A percentile compares a stretch with the other conserved stretches of the same genome.
Conservation (phyloP, 305 asterid species). For the Solanum hybrid region DNA sequence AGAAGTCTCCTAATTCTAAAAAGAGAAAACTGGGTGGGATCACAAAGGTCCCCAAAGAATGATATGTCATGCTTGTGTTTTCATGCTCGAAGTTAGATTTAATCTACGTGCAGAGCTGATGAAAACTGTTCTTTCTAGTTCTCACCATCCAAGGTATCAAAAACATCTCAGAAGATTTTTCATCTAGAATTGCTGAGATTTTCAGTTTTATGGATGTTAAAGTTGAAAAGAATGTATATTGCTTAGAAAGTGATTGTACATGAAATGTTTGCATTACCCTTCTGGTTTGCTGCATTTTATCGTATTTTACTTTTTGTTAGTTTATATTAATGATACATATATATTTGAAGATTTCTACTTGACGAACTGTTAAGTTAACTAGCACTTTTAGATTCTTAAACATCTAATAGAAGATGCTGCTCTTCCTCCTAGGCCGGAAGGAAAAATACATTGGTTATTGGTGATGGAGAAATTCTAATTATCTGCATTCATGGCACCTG, state of each 20-base stretch:
- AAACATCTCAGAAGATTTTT: not conserved
- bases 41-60: slow-evolving; percentile 12
- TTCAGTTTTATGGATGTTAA: not conserved
- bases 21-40: slow-evolving; percentile 8
- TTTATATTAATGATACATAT: not conserved
- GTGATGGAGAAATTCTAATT: not conserved
- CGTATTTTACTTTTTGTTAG: not conserved
- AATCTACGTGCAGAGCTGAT: not conserved
- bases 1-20: slow-evolving; percentile 20
- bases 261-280: not conserved
- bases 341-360: not conserved
- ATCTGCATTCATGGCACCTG: not conserved
- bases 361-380: not conserved
- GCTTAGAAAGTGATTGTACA: not conserved
- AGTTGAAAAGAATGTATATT: not conserved
- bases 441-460: not conserved
- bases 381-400: not conserved
- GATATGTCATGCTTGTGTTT: slow-evolving; percentile 6
- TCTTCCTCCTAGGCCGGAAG: not conserved
- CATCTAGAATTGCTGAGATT: not conserved
- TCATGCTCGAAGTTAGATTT: not conserved
- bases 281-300: not conserved
- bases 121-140: not conserved
- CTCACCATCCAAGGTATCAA: not conserved
- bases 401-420: not conserved